phyloP scores from a whole-genome alignment of 2,329 filamentous ascomycete species.

The Penicillium vulpinum region DNA sequence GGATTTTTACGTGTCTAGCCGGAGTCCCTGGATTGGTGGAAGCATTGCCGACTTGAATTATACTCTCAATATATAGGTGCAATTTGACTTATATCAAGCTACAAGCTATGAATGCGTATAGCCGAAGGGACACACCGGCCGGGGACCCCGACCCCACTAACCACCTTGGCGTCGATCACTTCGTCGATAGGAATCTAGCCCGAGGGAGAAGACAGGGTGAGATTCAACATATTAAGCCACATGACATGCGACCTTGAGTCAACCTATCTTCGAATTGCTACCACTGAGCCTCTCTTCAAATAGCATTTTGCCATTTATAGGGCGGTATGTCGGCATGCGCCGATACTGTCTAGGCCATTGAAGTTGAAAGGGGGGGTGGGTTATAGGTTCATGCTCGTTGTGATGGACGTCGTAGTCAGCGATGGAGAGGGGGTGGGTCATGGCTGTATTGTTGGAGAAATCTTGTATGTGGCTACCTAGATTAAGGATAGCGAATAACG shows the following conservation, averaged over 20 bases:
- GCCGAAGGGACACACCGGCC: constrained; percentile 37
- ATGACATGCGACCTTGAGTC: constrained; percentile 53
- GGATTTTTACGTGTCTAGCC: neutral
- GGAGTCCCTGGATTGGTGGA: neutral
- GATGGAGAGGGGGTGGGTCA: constrained; percentile 25
- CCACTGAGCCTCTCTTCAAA: constrained; percentile 46
- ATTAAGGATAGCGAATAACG: neutral
- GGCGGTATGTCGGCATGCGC: constrained; percentile 51
- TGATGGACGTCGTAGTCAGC: constrained; percentile 32
- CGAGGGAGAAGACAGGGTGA: constrained; percentile 57
- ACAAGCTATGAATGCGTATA: constrained; percentile 15
- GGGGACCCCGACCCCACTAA: constrained; percentile 54
- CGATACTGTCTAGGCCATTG: constrained; percentile 52
- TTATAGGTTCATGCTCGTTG: constrained; percentile 3
- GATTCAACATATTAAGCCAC: constrained; percentile 34
- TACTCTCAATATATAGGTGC: neutral
- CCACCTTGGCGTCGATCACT: constrained; percentile 57
- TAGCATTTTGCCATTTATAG: constrained; percentile 47
- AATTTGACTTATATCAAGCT: neutral
- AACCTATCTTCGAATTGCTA: constrained; percentile 51
- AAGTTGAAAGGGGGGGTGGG: constrained; percentile 13
- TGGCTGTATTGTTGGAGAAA: constrained; percentile 12
- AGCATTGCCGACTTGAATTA: neutral
- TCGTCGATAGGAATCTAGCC: constrained; percentile 59
- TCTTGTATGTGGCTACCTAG: neutral